Base-by-base conservation (phyloP, 176 grass and related monocot genomes). In the Tillandsia fasciculata region DNA sequence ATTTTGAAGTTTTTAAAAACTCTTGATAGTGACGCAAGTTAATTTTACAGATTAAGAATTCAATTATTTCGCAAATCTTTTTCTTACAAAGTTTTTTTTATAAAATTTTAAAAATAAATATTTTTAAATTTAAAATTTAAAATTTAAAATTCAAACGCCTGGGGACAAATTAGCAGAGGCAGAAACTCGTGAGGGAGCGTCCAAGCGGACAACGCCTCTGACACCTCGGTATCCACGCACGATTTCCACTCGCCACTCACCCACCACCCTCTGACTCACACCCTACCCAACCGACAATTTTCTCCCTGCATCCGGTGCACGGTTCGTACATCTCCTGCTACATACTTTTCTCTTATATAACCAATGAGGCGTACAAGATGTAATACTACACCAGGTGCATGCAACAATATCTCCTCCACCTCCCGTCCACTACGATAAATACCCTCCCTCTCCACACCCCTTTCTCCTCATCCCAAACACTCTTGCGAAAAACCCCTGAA, bases 381-480 rank as follows among this genome's bases (percentile, higher is more conserved):
- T 24, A 33, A 3, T 33, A 42, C 5, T 42, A 42, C 33, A 42
- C 33, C 33, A 42, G 33, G 33, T 42, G 33, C 33, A 42, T 42
- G 33, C 33, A 6, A 7, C 33, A 42, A 7, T 42, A 8, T 42
- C 33, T 42, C 4, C 33, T 42, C 7, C 17, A 10, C 56, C 13
- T 7, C 8, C 8, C 23, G 18, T 20, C 56, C 15, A 22, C 2
- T 61, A 9, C 56, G 0, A 7, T 18, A 61, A 15, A 42, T 42
- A 42, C 33, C 4, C 33, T 42, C 0, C 3, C 24, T 1, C 4
- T 7, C 3, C 33, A 7, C 9, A 2, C 56, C 2, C 56, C 6
- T 0, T 17, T 61, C 17, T 10, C 56, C n/a, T 61, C 3, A 70
- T 81, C 80, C 71, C 5, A 81, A 69, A 68, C 74, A 78, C 64